phyloP scores from a whole-genome alignment of 2,329 filamentous ascomycete species.

The Trichoderma sp. region DNA sequence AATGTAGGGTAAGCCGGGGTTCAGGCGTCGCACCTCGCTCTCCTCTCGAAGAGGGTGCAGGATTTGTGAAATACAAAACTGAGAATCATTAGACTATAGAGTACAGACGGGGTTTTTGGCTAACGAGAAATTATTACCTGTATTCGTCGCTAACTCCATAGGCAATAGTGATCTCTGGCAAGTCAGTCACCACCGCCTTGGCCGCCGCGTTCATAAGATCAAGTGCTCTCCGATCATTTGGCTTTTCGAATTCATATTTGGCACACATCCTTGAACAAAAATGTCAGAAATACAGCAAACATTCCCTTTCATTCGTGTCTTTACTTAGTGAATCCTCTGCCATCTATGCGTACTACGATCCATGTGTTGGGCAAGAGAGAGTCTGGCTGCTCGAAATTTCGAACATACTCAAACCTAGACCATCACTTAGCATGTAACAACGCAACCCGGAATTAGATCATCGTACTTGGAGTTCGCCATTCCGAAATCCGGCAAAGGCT shows the following conservation, averaged over 20 bases:
- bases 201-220: slow-evolving; percentile 95
- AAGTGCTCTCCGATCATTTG: slow-evolving; percentile 82
- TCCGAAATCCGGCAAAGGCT: background rate
- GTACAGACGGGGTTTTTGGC: background rate
- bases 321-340: slow-evolving; percentile 91
- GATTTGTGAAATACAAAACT: slow-evolving; percentile 88
- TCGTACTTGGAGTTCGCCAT: slow-evolving; percentile 62
- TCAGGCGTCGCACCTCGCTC: slow-evolving; percentile 61
- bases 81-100: background rate
- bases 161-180: slow-evolving; percentile 80
- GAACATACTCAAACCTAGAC: slow-evolving; percentile 89
- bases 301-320: background rate
- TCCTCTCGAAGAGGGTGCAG: slow-evolving; percentile 78
- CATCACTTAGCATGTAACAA: background rate
- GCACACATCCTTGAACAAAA: slow-evolving; percentile 62
- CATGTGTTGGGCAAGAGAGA: slow-evolving; percentile 83
- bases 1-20: background rate
- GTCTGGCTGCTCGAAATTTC: slow-evolving; percentile 80
- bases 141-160: slow-evolving; percentile 97
- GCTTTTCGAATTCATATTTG: slow-evolving; percentile 83
- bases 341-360: slow-evolving; percentile 93
- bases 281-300: background rate
- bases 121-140: slow-evolving; percentile 47
- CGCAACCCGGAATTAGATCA: background rate
- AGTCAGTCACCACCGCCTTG: slow-evolving; percentile 74